Evolutionary conservation across 202 grass and related monocot genomes (phyloP).

Genomic region (Dendrocalamus latiflorus): DNA sequence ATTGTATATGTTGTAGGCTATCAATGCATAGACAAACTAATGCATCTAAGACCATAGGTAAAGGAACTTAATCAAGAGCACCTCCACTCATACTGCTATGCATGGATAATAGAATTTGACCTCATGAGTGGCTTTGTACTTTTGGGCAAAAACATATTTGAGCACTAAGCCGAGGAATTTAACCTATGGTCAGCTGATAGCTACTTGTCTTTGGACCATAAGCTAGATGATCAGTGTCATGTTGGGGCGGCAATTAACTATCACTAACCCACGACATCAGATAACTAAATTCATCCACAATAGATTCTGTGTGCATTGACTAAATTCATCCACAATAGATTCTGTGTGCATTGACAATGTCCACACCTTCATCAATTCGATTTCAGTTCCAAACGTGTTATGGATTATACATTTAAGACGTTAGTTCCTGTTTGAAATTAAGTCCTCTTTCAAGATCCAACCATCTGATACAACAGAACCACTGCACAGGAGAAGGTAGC

Average conservation of each 20-base stretch:
- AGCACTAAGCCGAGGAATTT: conserved; percentile 32
- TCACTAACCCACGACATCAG: conserved; percentile 18
- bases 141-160: conserved; percentile 15
- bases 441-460: too few relatives aligned
- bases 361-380: too few relatives aligned
- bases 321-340: too few relatives aligned
- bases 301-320: conserved; percentile 1
- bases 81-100: conserved; percentile 23
- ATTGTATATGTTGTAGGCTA: not conserved
- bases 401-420: too few relatives aligned
- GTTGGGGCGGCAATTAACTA: conserved; percentile 12
- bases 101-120: conserved; percentile 36
- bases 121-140: not conserved
- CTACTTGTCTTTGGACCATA: conserved; percentile 19
- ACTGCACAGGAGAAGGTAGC: too few relatives aligned
- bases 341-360: too few relatives aligned
- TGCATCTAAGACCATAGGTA: not conserved
- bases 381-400: too few relatives aligned
- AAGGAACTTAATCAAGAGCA: conserved; percentile 4
- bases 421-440: too few relatives aligned
- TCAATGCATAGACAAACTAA: conserved; percentile 18
- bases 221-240: not conserved
- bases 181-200: conserved; percentile 27
- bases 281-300: not conserved
- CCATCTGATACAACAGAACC: too few relatives aligned